These are phyloP conservation scores for Cryoendolithus antarcticus DNA, from an alignment of 2,329 filamentous ascomycete species.

Conservation along the genomic window DNA sequence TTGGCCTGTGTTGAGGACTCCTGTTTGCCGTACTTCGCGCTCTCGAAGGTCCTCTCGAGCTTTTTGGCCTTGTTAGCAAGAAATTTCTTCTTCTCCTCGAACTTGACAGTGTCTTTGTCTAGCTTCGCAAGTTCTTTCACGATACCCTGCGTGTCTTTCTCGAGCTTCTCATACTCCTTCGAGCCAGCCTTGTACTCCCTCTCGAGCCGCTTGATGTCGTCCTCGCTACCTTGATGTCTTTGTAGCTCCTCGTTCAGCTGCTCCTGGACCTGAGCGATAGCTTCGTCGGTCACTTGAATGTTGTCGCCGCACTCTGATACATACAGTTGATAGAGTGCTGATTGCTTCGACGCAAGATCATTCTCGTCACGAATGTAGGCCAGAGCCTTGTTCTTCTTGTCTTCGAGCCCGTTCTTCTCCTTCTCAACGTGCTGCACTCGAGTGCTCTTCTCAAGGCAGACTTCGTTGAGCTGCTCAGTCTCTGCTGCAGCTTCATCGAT, in stretches of 20 bases:
- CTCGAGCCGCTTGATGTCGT: conserved; percentile 79
- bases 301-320: conserved; percentile 83
- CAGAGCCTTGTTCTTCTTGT: conserved; percentile 91
- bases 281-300: conserved; percentile 75
- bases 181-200: conserved; percentile 70
- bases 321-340: conserved; percentile 83
- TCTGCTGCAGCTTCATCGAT: conserved; percentile 89
- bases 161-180: conserved; percentile 70
- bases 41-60: conserved; percentile 73
- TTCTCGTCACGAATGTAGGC: conserved; percentile 87
- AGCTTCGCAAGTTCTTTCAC: conserved; percentile 83
- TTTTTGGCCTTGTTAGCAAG: conserved; percentile 85
- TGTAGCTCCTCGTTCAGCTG: conserved; percentile 78
- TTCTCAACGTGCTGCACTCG: conserved; percentile 97
- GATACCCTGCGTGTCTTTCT: conserved; percentile 67
- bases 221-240: conserved; percentile 81
- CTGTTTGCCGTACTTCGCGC: conserved; percentile 58
- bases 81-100: conserved; percentile 96
- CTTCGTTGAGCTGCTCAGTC: conserved; percentile 84
- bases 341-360: conserved; percentile 78
- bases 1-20: conserved; percentile 69
- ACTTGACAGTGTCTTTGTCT: conserved; percentile 93
- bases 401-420: conserved; percentile 82
- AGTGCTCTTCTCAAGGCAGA: conserved; percentile 87
- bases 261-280: conserved; percentile 79